Evolutionary conservation across 768 basidiomycete genomes (phyloP), one percentile per base, ranked within the genome.

Genomic region (Cystobasidium tubakii): DNA sequence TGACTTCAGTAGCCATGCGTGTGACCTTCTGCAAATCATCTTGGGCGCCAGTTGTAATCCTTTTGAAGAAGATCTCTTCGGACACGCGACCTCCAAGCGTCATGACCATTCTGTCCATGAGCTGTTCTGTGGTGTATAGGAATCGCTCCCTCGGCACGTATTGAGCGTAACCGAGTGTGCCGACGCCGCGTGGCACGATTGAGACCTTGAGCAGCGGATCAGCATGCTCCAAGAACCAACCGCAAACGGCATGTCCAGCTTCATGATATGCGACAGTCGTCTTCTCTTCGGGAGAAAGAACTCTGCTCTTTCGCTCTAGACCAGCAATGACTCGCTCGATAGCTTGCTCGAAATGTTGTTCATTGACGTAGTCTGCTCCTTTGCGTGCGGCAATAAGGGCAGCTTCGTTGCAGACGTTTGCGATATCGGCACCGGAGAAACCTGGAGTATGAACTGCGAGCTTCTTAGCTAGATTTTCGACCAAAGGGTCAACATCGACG

Each of bases 11-110:
- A 19, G 96, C 96, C 90, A 98, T 94, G 74, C 89, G 87, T 1
- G 96, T 97, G 75, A 99, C 95, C 83, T 98, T 98, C 82, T 94
- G 92, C 53, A 99, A 84, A 80, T 99, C 96, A 79, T 99, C 96
- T 82, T 97, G 93, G 1, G 96, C 96, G 75, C 96, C 96, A 1
- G 95, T 94, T 1, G 96, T 99, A 81, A 99, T 94, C 4, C 80
- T 74, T 23, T 91, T 91, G 80, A 99, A 99, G 84, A 98, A 96
- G 73, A 99, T 94, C 82, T 99, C 96, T 82, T 99, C 96, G 0
- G 94, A 90, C 9, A 98, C 95, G 66, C 96, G 90, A 13, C 96
- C 96, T 73, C 96, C 96, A 27, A 99, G 86, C 0, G 96, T 98
- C 92, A 98, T 97, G 82, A 92, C 94, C 83, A 99, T 98, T 69